Base-by-base conservation (phyloP, 129 eudicot species). In the Saussurea involucrata region DNA sequence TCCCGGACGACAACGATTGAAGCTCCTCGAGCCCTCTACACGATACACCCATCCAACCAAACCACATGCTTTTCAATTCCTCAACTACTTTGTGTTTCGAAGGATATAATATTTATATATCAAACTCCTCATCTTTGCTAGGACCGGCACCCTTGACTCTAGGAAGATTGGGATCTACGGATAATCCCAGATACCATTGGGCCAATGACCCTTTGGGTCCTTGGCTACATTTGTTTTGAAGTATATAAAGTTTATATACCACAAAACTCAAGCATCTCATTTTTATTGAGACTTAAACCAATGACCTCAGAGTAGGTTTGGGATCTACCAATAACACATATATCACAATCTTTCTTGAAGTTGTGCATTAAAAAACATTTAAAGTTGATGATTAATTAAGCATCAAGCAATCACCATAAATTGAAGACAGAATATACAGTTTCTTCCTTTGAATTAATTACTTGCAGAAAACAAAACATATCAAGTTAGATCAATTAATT, bases 391-490 rank as follows among this genome's bases (percentile, higher is more conserved):
- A 3, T 74, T 44, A 76, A 76, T 74, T 18, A 76, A 76, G 17
- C 20, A 63, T 37, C 29, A 66, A 49, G 21, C 46, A 29, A 76
- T 49, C 22, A 24, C 53, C 12, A 32, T 5, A 28, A 71, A 27
- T 65, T 11, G 83, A 53, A 78, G 66, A 24, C 27, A 5, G 29
- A 73, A 33, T 76, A 46, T 42, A 76, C 63, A 76, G 31, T 66
- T 33, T 73, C 58, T 46, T 72, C 36, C 67, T 73, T n/a, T 44
- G 5, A 36, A 53, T 58, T 24, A 36, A 53, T 58, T 24, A 49
- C 60, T 36, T 36, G 60, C 67, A 34, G 34, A 36, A 72, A 72
- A 18, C 6, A 34, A 32, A 36, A 79, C 66, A 24, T 18, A 73
- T 49, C 24, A 1, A 68, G 17, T 44, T 29, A 33, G 31, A 36